Evolutionary conservation across 2,329 filamentous ascomycete species (phyloP).

Genomic region (Fusarium tjaetaba): DNA sequence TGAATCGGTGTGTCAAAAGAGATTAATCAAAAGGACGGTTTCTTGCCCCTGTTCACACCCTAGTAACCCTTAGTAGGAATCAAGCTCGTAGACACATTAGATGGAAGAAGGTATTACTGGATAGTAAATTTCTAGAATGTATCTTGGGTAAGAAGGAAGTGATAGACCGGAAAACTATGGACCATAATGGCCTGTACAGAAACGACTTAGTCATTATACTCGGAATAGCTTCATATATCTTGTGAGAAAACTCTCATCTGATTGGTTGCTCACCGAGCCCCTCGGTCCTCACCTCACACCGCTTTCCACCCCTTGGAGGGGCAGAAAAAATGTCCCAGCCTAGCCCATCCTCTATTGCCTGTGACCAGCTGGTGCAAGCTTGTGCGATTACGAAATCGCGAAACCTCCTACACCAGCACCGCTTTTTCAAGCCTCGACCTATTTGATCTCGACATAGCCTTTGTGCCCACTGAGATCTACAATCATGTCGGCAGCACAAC

Average conservation of each 20-base stretch:
- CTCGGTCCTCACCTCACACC: constrained; percentile 43
- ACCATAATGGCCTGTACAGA: background rate
- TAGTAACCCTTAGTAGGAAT: background rate
- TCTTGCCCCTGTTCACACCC: background rate
- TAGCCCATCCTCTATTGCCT: constrained; percentile 43
- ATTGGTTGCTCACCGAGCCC: constrained; percentile 36
- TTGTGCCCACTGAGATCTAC: constrained; percentile 31
- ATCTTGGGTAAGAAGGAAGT: background rate
- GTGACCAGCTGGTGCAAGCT: constrained; percentile 45
- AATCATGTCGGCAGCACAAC: constrained; percentile 93
- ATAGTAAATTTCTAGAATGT: background rate
- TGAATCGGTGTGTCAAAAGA: too few species aligned
- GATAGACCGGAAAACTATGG: background rate
- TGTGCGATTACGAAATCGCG: constrained; percentile 46
- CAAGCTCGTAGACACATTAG: background rate
- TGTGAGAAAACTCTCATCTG: background rate
- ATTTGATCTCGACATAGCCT: constrained; percentile 36
- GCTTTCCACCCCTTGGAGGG: constrained; percentile 42
- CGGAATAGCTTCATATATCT: background rate
- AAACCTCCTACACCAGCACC: constrained; percentile 37
- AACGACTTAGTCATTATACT: background rate
- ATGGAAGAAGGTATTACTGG: background rate
- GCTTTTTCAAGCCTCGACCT: constrained; percentile 29
- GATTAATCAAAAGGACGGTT: background rate
- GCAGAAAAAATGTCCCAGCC: constrained; percentile 51